phyloP scores from a whole-genome alignment of 2,329 filamentous ascomycete genomes.

The Huntiella moniliformis region DNA sequence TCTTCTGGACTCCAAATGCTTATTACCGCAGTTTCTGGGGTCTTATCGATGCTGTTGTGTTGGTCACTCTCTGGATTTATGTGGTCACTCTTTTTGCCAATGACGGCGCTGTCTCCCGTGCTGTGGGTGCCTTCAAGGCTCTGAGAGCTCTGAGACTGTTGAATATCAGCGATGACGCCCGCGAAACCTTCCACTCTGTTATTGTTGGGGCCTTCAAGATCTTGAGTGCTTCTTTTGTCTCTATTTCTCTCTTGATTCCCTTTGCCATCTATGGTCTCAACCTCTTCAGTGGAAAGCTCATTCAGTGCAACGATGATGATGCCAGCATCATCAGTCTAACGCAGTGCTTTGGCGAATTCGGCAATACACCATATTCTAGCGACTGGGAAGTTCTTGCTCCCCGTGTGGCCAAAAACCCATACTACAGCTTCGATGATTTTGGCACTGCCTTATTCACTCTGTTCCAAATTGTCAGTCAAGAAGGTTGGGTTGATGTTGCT shows the following conservation, averaged over 20 bases:
- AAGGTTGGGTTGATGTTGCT: slow-evolving; percentile 93
- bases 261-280: slow-evolving; percentile 95
- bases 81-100: slow-evolving; percentile 66
- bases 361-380: slow-evolving; percentile 50
- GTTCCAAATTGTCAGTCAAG: slow-evolving; percentile 96
- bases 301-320: slow-evolving; percentile 50
- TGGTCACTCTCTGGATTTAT: slow-evolving; percentile 90
- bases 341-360: slow-evolving; percentile 73
- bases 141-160: slow-evolving; percentile 76
- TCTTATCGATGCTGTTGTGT: slow-evolving; percentile 78
- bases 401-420: slow-evolving; percentile 61
- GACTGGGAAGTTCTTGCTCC: slow-evolving; percentile 71
- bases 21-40: slow-evolving; percentile 96
- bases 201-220: slow-evolving; percentile 91
- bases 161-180: slow-evolving; percentile 88
- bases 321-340: slow-evolving; percentile 35
- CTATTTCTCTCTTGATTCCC: slow-evolving; percentile 79
- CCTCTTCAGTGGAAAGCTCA: slow-evolving; percentile 69
- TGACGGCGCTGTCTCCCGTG: slow-evolving; percentile 69
- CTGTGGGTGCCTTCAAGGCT: slow-evolving; percentile 92
- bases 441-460: slow-evolving; percentile 86
- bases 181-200: slow-evolving; percentile 93
- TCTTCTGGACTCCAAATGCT: slow-evolving; percentile 92
- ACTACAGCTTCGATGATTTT: slow-evolving; percentile 88
- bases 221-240: slow-evolving; percentile 81